phyloP scores from a whole-genome alignment of 2,329 filamentous ascomycete genomes.

The Pseudogymnoascus sp. region DNA sequence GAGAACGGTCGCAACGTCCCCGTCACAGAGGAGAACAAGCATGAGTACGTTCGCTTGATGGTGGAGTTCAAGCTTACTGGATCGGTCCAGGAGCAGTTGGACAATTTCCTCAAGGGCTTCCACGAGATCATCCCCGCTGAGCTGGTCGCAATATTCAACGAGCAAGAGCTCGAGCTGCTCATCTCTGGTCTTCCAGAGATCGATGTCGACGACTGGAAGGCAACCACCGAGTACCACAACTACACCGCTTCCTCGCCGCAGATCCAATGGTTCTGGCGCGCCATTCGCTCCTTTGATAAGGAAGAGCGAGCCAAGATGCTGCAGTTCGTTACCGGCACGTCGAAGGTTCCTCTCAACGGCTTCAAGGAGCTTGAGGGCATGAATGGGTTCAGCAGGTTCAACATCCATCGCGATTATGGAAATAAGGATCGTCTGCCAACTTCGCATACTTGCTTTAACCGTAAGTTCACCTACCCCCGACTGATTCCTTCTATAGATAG shows the following conservation, averaged over 20 bases:
- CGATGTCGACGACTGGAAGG: conserved; percentile 98
- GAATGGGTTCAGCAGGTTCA: conserved; percentile 97
- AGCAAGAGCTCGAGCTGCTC: conserved; percentile 91
- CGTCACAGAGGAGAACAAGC: conserved; percentile 97
- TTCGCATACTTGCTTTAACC: conserved; percentile 98
- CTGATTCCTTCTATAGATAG: conserved; percentile 10
- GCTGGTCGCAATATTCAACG: conserved; percentile 94
- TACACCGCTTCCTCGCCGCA: conserved; percentile 91
- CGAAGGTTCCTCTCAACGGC: conserved; percentile 94
- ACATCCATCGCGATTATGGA: conserved; percentile 96
- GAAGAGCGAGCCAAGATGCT: conserved; percentile 95
- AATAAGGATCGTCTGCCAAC: conserved; percentile 92
- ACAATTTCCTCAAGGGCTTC: conserved; percentile 88
- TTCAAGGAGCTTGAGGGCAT: conserved; percentile 99
- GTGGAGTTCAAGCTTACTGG: conserved; percentile 89
- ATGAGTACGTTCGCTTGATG: conserved; percentile 90
- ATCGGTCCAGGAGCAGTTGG: conserved; percentile 90
- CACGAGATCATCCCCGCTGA: conserved; percentile 96
- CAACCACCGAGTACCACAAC: conserved; percentile 97
- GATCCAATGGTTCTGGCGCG: conserved; percentile 99
- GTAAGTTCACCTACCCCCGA: conserved; percentile 51
- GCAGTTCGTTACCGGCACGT: conserved; percentile 96
- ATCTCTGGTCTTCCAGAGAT: conserved; percentile 97
- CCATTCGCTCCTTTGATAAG: conserved; percentile 94
- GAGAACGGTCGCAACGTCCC: conserved; percentile 83